Conservation (phyloP, 1,139 yeast species). For the Kluyveromyces marxianus region DNA sequence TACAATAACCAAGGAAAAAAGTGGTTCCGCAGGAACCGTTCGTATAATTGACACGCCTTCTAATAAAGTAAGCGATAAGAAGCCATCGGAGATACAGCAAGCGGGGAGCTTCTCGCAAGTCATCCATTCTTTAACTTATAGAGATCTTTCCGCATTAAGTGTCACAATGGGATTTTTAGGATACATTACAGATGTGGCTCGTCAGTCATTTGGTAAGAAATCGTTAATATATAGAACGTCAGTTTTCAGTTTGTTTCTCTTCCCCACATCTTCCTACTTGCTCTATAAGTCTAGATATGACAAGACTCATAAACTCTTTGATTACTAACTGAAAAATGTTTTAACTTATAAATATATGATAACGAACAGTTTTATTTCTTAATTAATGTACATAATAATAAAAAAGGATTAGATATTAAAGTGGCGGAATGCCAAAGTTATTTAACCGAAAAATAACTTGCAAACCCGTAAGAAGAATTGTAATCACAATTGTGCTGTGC, state of each 20-base stretch:
- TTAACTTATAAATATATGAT: not conserved
- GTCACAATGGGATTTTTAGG: constrained; percentile 19
- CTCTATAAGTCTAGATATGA: constrained; percentile 6
- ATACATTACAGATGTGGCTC: constrained; percentile 16
- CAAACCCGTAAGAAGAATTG: too few species aligned
- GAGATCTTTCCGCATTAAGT: constrained; percentile 16
- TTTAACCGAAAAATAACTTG: too few species aligned
- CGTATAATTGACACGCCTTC: constrained; percentile 13
- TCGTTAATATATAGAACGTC: constrained; percentile 14
- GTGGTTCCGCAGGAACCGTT: constrained; percentile 7
- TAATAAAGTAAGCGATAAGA: constrained; percentile 9
- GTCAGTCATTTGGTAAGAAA: constrained; percentile 14
- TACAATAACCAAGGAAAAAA: constrained; percentile 7
- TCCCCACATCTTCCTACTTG: constrained; percentile 13
- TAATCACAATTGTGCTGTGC: too few species aligned
- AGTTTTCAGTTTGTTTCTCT: constrained; percentile 12
- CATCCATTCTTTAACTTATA: constrained; percentile 13
- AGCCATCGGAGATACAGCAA: constrained; percentile 8
- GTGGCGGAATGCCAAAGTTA: not conserved
- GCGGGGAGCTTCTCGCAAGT: constrained; percentile 7
- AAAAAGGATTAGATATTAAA: not conserved
- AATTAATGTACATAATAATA: constrained; percentile 5
- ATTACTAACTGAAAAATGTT: not conserved
- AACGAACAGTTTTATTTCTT: constrained; percentile 1
- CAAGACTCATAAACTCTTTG: not conserved